Evolutionary conservation across 2,329 filamentous ascomycete genomes (phyloP).

Genomic region (Cladophialophora exuberans): DNA sequence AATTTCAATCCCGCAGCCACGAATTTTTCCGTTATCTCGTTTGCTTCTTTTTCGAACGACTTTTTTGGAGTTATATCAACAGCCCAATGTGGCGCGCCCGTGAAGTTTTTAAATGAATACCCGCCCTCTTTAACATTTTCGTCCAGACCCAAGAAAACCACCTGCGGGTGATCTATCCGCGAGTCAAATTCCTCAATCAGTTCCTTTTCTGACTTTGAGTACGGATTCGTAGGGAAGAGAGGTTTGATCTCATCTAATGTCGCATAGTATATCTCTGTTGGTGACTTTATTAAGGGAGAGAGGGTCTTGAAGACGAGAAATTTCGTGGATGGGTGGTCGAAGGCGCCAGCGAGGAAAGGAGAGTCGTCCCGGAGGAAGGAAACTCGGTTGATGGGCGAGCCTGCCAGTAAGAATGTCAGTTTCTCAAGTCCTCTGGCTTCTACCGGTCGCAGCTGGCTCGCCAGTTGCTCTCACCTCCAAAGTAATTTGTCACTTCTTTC

Average conservation of each 20-base stretch:
- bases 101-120: conserved; percentile 62
- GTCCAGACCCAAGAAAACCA: conserved; percentile 85
- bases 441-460: too few species aligned
- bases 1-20: conserved; percentile 68
- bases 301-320: conserved; percentile 83
- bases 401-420: conserved; percentile 34
- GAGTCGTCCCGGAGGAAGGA: conserved; percentile 54
- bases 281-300: conserved; percentile 69
- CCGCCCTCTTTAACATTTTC: conserved; percentile 59
- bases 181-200: conserved; percentile 76
- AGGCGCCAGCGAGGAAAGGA: conserved; percentile 51
- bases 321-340: conserved; percentile 50
- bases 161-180: conserved; percentile 64
- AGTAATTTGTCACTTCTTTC: conserved; percentile 56
- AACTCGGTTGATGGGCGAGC: conserved; percentile 54
- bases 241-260: conserved; percentile 69
- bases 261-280: conserved; percentile 68
- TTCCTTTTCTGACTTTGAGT: conserved; percentile 71
- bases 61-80: conserved; percentile 81
- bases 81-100: conserved; percentile 83
- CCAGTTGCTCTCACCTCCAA: conserved; percentile 47
- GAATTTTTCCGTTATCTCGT: conserved; percentile 61
- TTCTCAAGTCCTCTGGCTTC: background rate
- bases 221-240: conserved; percentile 73
- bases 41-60: conserved; percentile 63